Conservation (phyloP, 257 asterid species). For the Plantago ovata region DNA sequence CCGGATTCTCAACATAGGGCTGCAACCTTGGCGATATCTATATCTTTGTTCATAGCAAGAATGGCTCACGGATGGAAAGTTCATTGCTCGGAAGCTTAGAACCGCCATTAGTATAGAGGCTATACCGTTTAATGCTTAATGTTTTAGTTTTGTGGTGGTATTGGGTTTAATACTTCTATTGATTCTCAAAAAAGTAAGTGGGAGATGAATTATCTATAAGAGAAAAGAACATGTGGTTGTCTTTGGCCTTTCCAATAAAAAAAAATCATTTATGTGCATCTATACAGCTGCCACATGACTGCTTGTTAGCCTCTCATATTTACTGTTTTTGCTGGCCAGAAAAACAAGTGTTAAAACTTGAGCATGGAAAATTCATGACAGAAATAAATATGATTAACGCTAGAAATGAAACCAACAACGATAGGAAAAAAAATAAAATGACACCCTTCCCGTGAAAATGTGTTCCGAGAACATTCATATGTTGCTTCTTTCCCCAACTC, state of each 20-base stretch:
- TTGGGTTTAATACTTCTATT: not conserved
- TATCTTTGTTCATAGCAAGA: slow-evolving; percentile 15
- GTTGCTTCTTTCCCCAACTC: too few species aligned
- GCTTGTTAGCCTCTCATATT: slow-evolving; percentile 17
- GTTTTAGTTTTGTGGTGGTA: not conserved
- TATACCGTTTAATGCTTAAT: not conserved
- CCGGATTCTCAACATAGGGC: slow-evolving; percentile 23
- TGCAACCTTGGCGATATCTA: not conserved
- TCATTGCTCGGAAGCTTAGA: slow-evolving; percentile 40
- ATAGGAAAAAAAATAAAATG: too few species aligned
- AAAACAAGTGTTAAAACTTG: not conserved
- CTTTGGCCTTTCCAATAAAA: slow-evolving; percentile 10
- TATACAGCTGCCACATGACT: slow-evolving; percentile 9
- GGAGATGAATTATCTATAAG: not conserved
- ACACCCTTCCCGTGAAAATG: too few species aligned
- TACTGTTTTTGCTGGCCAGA: not conserved
- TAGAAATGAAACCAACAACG: too few species aligned
- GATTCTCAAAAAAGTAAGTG: not conserved
- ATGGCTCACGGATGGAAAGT: slow-evolving; percentile 20
- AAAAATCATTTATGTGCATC: not conserved
- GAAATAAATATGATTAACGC: too few species aligned
- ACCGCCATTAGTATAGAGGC: slow-evolving; percentile 32
- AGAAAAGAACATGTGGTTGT: slow-evolving; percentile 30
- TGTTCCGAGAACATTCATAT: too few species aligned
- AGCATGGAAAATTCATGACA: too few species aligned